Evolutionary conservation across 208 protist species (phyloP).

Genomic region (Leishmania guyanensis): DNA sequence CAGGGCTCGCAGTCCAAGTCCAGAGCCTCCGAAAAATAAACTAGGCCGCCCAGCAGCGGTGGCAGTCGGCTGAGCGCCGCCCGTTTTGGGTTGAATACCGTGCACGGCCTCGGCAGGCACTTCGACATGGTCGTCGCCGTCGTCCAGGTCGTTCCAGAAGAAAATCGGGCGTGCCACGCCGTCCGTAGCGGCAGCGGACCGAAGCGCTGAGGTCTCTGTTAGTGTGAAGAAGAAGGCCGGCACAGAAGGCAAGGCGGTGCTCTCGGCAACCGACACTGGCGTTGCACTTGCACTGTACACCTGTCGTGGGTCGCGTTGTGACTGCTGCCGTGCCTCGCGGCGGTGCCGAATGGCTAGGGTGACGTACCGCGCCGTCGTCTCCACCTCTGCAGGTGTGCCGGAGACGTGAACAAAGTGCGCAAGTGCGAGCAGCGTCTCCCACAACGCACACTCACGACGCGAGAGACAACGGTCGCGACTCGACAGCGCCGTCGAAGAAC

Average conservation of each 20-base stretch:
- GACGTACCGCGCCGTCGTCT: conserved; percentile 40
- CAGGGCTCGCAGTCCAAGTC: conserved; percentile 7
- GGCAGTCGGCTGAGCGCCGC: not conserved
- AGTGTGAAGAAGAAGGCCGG: conserved; percentile 43
- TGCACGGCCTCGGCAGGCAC: not conserved
- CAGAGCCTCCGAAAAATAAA: conserved; percentile 4
- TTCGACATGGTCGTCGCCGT: not conserved
- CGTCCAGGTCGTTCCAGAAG: conserved; percentile 4
- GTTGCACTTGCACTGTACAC: not conserved
- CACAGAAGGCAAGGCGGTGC: conserved; percentile 20
- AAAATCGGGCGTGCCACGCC: conserved; percentile 2
- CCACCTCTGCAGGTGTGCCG: conserved; percentile 38
- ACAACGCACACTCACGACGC: conserved; percentile 22
- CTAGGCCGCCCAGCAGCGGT: not conserved
- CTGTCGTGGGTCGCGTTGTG: not conserved
- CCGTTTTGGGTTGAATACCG: not conserved
- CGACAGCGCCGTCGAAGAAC: not conserved
- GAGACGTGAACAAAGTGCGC: conserved; percentile 50
- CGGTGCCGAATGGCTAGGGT: conserved; percentile 32
- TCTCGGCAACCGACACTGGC: conserved; percentile 17
- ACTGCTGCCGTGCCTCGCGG: conserved; percentile 18
- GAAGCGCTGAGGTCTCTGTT: conserved; percentile 14
- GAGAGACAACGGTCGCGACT: conserved; percentile 11
- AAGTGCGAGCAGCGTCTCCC: conserved; percentile 39
- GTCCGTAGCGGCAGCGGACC: not conserved